Percentiles rank a stretch among this genome's conserved stretches.
These are phyloP conservation scores for Hanseniaspora nectarophila DNA, from an alignment of 805 yeast species.

Conservation along the genomic window DNA sequence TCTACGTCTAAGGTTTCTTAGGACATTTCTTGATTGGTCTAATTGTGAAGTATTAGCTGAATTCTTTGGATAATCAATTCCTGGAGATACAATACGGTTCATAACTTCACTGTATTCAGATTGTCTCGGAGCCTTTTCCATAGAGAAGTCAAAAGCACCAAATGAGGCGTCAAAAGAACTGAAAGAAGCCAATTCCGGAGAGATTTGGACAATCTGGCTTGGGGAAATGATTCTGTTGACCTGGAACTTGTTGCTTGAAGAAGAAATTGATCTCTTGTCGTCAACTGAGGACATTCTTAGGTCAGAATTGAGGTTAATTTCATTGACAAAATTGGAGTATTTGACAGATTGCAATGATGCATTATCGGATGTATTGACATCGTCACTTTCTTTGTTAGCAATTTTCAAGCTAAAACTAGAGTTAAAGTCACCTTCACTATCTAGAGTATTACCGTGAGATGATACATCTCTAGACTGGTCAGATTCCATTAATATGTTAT, in stretches of 20 bases:
- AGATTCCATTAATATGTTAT: neutral
- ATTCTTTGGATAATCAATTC: neutral
- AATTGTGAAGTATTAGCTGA: neutral
- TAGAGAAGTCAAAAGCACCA: neutral
- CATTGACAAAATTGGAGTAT: neutral
- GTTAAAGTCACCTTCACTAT: slow-evolving; percentile 1
- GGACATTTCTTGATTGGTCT: slow-evolving; percentile 6
- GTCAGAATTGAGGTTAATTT: neutral
- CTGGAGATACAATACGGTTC: neutral
- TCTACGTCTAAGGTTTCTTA: slow-evolving; percentile 3
- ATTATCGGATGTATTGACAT: neutral
- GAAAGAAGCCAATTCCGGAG: neutral
- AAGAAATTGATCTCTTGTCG: neutral
- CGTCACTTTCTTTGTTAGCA: neutral
- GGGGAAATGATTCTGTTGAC: slow-evolving; percentile 10
- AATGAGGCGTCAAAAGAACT: neutral
- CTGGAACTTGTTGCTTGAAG: neutral
- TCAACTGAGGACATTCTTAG: slow-evolving; percentile 2
- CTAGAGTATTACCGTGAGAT: neutral
- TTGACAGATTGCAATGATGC: neutral
- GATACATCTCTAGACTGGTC: neutral
- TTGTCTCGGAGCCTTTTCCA: neutral
- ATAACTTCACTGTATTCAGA: neutral
- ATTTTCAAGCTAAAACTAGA: neutral
- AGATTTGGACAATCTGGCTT: slow-evolving; percentile 1